phyloP scores from a whole-genome alignment of 305 asterid species.

The Solanum aculeatissimum region DNA sequence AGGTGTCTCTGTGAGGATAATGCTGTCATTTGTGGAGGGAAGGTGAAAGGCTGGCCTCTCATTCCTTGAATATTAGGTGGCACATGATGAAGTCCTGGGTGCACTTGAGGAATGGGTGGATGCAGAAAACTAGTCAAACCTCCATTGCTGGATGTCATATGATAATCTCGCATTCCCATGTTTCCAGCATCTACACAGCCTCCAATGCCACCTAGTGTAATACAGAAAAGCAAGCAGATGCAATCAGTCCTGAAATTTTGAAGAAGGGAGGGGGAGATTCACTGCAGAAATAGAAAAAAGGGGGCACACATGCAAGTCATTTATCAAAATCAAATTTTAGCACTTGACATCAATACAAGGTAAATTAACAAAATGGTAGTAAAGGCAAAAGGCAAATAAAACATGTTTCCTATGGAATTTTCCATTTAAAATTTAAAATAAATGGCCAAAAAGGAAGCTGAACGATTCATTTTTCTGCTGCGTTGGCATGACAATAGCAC shows the following conservation, averaged over 20 bases:
- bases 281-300: not conserved
- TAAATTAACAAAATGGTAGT: not conserved
- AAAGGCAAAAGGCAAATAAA: not conserved
- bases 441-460: not conserved
- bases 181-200: constrained; percentile 38
- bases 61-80: constrained; percentile 44
- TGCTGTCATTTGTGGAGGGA: constrained; percentile 43
- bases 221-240: not conserved
- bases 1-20: constrained; percentile 39
- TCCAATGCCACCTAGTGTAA: constrained; percentile 13
- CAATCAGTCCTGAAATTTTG: not conserved
- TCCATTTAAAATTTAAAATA: not conserved
- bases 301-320: not conserved
- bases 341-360: not conserved
- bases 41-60: constrained; percentile 42
- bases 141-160: constrained; percentile 23
- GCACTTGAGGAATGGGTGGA: constrained; percentile 47
- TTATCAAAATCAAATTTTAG: not conserved
- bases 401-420: not conserved
- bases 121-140: constrained; percentile 33
- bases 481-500: not conserved
- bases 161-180: constrained; percentile 50
- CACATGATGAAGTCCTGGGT: constrained; percentile 35
- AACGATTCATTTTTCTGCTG: not conserved
- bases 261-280: not conserved